Evolutionary conservation across 2,329 filamentous ascomycete genomes (phyloP).

Genomic region (Botrytis cinerea): DNA sequence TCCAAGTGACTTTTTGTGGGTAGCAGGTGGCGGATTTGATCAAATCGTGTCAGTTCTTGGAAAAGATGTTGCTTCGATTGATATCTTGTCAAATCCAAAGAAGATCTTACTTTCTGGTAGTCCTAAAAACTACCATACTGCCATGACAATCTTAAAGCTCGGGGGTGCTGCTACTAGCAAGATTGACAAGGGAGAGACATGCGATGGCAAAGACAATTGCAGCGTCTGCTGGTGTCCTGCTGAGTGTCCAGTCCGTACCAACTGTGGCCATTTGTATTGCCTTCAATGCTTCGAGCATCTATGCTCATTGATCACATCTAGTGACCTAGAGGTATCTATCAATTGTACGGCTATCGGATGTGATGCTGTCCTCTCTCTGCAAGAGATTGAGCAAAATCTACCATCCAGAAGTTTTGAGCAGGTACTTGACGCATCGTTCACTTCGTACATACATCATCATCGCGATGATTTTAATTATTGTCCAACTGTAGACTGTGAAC

Average conservation of each 20-base stretch:
- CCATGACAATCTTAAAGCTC: not conserved
- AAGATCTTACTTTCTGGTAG: not conserved
- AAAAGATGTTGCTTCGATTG: constrained; percentile 33
- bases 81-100: not conserved
- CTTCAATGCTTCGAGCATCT: constrained; percentile 45
- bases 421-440: constrained; percentile 25
- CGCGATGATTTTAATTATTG: constrained; percentile 23
- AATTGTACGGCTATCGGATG: constrained; percentile 26
- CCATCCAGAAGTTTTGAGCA: constrained; percentile 23
- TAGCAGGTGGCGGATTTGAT: not conserved
- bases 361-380: constrained; percentile 17
- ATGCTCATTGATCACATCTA: constrained; percentile 34
- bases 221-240: constrained; percentile 6
- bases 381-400: constrained; percentile 27
- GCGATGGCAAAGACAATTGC: not conserved
- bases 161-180: constrained; percentile 11
- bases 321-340: constrained; percentile 30
- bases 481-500: constrained; percentile 23
- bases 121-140: constrained; percentile 11
- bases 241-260: not conserved
- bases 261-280: constrained; percentile 44
- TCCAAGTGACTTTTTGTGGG: constrained; percentile 28
- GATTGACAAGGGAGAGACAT: not conserved
- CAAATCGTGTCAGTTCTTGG: constrained; percentile 2
- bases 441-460: constrained; percentile 24